Percentiles rank a stretch among this genome's conserved stretches.
Conservation (phyloP, 2,329 filamentous ascomycete species). For the Arthrobotrys sphaeroides region DNA sequence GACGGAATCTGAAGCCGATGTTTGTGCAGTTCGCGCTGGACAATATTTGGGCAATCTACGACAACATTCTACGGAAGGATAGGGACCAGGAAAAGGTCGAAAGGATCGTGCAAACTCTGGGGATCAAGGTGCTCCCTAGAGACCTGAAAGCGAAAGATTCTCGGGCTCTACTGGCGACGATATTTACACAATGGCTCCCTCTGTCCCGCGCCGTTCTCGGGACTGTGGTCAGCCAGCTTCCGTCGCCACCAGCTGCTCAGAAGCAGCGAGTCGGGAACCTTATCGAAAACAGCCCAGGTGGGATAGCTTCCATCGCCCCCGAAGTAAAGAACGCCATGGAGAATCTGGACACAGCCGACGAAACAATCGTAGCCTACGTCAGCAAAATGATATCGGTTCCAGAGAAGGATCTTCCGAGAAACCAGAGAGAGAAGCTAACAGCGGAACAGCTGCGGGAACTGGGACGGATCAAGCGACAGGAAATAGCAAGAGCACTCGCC, state of each 20-base stretch:
- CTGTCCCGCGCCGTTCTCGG: conserved; percentile 91
- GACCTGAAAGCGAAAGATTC: conserved; percentile 84
- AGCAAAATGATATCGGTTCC: conserved; percentile 98
- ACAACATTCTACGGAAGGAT: conserved; percentile 63
- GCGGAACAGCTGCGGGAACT: conserved; percentile 90
- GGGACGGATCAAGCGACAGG: conserved; percentile 85
- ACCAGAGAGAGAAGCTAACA: conserved; percentile 81
- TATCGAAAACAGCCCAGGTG: conserved; percentile 80
- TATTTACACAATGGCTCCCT: conserved; percentile 91
- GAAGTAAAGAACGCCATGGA: conserved; percentile 81
- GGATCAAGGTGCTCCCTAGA: conserved; percentile 83
- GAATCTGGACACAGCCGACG: conserved; percentile 76
- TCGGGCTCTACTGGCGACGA: conserved; percentile 80
- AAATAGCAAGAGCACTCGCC: conserved; percentile 82
- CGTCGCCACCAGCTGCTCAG: conserved; percentile 83
- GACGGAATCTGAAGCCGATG: conserved; percentile 89
- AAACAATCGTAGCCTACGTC: conserved; percentile 90
- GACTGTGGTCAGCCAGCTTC: conserved; percentile 90
- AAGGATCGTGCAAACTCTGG: conserved; percentile 93
- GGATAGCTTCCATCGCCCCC: conserved; percentile 71
- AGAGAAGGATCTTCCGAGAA: conserved; percentile 88
- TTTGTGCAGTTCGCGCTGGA: conserved; percentile 97
- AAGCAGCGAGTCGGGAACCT: conserved; percentile 80
- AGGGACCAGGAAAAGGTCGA: conserved; percentile 82
- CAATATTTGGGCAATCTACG: conserved; percentile 94